Percentiles rank a stretch among this genome's conserved stretches.
Evolutionary conservation across 768 basidiomycete species (phyloP).

Genomic region (Suillus placidus): DNA sequence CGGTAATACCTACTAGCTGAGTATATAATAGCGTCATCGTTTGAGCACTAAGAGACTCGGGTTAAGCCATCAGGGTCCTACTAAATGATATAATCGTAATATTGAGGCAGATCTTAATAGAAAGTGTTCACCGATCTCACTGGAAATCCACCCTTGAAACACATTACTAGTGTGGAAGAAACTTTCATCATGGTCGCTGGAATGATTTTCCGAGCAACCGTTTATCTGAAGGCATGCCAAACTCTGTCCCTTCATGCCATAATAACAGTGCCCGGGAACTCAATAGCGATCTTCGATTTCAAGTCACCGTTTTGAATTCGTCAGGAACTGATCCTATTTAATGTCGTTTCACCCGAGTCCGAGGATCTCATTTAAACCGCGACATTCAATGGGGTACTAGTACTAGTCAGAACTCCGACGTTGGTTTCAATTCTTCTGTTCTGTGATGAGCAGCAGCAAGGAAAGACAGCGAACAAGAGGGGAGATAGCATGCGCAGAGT

Average conservation of each 20-base stretch:
- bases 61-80: too few species aligned
- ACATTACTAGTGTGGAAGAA: background rate
- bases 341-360: background rate
- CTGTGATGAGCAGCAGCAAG: conserved; percentile 20
- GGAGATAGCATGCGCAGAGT: conserved; percentile 36
- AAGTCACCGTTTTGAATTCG: background rate
- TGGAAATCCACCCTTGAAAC: background rate
- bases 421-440: background rate
- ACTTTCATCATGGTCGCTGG: background rate
- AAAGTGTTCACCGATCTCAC: background rate
- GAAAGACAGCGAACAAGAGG: conserved; percentile 29
- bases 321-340: background rate
- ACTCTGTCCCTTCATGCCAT: conserved; percentile 4
- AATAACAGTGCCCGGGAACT: background rate
- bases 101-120: background rate
- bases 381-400: background rate
- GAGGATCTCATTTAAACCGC: conserved; percentile 14
- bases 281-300: background rate
- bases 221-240: too few species aligned
- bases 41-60: background rate
- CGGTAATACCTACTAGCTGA: background rate
- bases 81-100: too few species aligned
- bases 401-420: background rate
- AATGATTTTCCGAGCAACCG: background rate
- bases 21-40: background rate